Percentiles rank a stretch among this genome's conserved stretches.
phyloP scores from a whole-genome alignment of 306 rosid genomes.

The Sicyos baderoa region DNA sequence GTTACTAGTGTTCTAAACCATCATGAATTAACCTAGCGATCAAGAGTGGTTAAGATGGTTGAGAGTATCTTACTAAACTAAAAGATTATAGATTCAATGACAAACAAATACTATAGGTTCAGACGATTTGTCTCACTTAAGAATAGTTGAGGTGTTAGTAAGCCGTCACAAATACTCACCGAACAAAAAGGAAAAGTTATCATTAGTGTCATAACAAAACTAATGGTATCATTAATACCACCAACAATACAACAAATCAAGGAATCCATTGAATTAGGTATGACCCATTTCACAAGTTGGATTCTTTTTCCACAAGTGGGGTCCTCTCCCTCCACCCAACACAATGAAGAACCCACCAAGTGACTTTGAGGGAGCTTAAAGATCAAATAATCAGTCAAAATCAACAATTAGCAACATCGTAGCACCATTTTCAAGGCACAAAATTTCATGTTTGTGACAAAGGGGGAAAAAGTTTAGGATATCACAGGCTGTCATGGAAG shows the following conservation, averaged over 20 bases:
- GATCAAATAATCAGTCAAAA: not conserved
- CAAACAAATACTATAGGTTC: no score
- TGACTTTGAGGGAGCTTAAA: not conserved
- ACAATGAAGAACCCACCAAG: not conserved
- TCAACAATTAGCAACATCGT: not conserved
- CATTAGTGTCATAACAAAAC: no score
- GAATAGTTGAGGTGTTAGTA: no score
- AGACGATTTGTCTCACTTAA: no score
- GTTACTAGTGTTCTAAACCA: no score
- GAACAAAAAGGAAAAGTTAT: no score
- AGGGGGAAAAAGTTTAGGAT: not conserved
- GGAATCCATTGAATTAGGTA: not conserved
- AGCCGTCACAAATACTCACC: no score
- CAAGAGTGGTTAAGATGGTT: no score
- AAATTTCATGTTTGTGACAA: not conserved
- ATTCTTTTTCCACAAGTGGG: not conserved
- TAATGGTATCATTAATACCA: not conserved
- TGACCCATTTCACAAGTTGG: constrained; percentile 13
- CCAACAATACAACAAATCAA: constrained; percentile 3
- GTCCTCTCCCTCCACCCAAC: constrained; percentile 2
- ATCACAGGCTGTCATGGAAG: constrained; percentile 33
- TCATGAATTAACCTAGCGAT: no score
- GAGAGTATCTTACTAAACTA: no score
- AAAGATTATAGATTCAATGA: no score
- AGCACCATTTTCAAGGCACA: constrained; percentile 9